phyloP scores from a whole-genome alignment of 2,329 filamentous ascomycete species.

The Aspergillus fumigatus region DNA sequence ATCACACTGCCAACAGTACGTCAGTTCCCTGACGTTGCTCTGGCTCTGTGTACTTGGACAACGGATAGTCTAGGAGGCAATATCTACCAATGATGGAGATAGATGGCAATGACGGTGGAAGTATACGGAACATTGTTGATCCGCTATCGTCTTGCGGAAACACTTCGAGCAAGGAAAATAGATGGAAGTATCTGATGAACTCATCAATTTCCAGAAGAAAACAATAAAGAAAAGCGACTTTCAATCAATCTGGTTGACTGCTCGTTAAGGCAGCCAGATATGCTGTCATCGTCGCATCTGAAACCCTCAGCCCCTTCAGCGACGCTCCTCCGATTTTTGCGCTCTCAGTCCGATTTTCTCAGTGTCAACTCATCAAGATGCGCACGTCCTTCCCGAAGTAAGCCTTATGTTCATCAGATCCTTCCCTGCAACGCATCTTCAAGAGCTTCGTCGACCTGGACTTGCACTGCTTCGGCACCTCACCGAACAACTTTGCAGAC shows the following conservation, averaged over 20 bases:
- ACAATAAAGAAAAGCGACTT: not conserved
- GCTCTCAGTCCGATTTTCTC: slow-evolving; percentile 63
- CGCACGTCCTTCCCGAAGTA: slow-evolving; percentile 12
- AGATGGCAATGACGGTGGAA: not conserved
- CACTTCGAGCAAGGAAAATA: slow-evolving; percentile 1
- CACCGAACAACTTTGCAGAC: slow-evolving; percentile 25
- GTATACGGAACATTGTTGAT: not conserved
- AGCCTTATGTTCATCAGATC: slow-evolving; percentile 10
- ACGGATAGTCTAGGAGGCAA: not conserved
- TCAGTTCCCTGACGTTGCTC: too few relatives aligned
- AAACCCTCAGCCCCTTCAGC: slow-evolving; percentile 47
- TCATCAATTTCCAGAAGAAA: not conserved
- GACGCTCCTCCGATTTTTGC: slow-evolving; percentile 66
- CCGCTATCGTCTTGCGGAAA: not conserved
- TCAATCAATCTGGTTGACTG: slow-evolving; percentile 5
- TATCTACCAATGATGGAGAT: not conserved
- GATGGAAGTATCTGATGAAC: not conserved
- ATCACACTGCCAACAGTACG: too few relatives aligned
- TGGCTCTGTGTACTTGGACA: too few relatives aligned
- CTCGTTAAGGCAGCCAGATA: slow-evolving; percentile 23
- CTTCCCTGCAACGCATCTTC: slow-evolving; percentile 11
- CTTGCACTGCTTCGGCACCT: slow-evolving; percentile 12
- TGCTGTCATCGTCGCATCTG: slow-evolving; percentile 33
- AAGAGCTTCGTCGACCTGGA: slow-evolving; percentile 20
- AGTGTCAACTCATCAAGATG: slow-evolving; percentile 34